Percentiles rank a stretch among this genome's conserved stretches.
Conservation (phyloP, 2,329 filamentous ascomycete species). For the Colletotrichum spinosum region DNA sequence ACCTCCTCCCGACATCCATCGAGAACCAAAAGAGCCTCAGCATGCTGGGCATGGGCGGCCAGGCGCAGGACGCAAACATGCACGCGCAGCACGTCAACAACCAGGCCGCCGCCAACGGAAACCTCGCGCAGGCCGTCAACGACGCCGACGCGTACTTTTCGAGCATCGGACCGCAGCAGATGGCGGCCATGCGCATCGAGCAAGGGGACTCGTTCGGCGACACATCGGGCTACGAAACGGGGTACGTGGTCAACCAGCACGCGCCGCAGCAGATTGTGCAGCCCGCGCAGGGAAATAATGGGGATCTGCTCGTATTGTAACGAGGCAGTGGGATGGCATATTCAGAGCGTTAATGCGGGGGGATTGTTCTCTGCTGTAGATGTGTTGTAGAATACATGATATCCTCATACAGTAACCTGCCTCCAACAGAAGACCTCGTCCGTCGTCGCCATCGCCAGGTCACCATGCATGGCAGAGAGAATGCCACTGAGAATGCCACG, state of each 20-base stretch:
- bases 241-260: constrained; percentile 85
- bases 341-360: constrained; percentile 5
- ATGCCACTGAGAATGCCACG: background rate
- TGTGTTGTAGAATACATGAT: constrained; percentile 29
- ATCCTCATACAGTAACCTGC: constrained; percentile 17
- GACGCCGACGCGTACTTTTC: constrained; percentile 94
- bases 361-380: background rate
- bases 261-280: constrained; percentile 81
- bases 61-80: constrained; percentile 63
- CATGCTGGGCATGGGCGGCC: constrained; percentile 66
- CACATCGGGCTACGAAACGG: constrained; percentile 62
- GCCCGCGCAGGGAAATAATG: constrained; percentile 75
- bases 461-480: background rate
- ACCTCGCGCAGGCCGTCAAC: constrained; percentile 78
- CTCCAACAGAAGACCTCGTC: background rate
- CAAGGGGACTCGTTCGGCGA: constrained; percentile 74
- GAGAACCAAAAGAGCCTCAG: constrained; percentile 72
- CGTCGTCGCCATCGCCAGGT: background rate
- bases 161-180: constrained; percentile 77
- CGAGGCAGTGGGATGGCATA: constrained; percentile 5
- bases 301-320: constrained; percentile 77
- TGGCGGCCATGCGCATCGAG: constrained; percentile 78
- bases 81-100: constrained; percentile 47
- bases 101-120: constrained; percentile 45
- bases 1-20: constrained; percentile 68